phyloP scores from a whole-genome alignment of 495 filamentous ascomycete genomes.

The Hypoxylon subgilvum region DNA sequence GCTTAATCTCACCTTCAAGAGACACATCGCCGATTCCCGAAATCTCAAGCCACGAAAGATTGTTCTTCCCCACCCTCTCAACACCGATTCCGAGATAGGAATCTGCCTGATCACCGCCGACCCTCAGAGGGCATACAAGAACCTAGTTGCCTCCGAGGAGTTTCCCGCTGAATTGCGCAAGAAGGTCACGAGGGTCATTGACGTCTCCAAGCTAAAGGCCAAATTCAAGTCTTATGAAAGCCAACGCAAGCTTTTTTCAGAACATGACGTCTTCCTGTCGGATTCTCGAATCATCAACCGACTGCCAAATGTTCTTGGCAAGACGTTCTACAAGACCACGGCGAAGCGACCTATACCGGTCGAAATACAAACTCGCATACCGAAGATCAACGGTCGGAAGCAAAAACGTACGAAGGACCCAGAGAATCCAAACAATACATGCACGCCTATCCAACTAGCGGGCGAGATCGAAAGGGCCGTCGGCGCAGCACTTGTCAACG shows the following conservation, averaged over 20 bases:
- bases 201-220: constrained; percentile 77
- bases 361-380: constrained; percentile 66
- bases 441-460: constrained; percentile 32
- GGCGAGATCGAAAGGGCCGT: constrained; percentile 52
- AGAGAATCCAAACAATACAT: constrained; percentile 40
- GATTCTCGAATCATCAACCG: constrained; percentile 81
- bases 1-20: constrained; percentile 88
- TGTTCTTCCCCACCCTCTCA: constrained; percentile 71
- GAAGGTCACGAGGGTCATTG: constrained; percentile 81
- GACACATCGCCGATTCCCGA: constrained; percentile 76
- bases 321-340: constrained; percentile 79
- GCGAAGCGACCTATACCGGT: constrained; percentile 88
- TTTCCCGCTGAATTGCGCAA: constrained; percentile 75
- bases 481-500: constrained; percentile 71
- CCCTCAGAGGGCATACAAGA: constrained; percentile 89
- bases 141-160: constrained; percentile 73
- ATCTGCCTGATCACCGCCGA: constrained; percentile 56
- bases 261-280: constrained; percentile 86
- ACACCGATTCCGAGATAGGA: constrained; percentile 45
- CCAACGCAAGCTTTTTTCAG: constrained; percentile 78
- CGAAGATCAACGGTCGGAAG: constrained; percentile 70
- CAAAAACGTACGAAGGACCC: constrained; percentile 58
- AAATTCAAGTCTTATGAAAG: constrained; percentile 88
- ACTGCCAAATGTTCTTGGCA: constrained; percentile 79
- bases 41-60: constrained; percentile 74